Percentiles rank a stretch among this genome's conserved stretches.
Evolutionary conservation across 805 yeast genomes (phyloP).

Genomic region (Scheffersomyces stipitis): DNA sequence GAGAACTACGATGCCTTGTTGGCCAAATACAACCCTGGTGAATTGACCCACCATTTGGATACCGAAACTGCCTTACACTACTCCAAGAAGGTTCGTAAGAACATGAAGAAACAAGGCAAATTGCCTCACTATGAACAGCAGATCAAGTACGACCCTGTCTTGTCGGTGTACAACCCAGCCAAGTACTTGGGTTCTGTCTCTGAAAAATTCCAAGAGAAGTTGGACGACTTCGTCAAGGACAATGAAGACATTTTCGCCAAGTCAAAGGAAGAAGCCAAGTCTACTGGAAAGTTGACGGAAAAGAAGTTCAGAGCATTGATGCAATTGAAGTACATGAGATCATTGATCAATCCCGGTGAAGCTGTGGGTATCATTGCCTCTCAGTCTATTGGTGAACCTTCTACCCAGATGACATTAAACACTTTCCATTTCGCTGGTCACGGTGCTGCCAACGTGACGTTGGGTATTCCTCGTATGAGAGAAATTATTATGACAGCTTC

Average conservation of each 20-base stretch:
- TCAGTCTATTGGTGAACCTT: conserved; percentile 97
- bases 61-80: conserved; percentile 79
- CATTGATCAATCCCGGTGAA: conserved; percentile 94
- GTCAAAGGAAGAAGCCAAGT: conserved; percentile 48
- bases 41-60: conserved; percentile 69
- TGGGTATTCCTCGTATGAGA: conserved; percentile 99
- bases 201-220: conserved; percentile 78
- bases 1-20: conserved; percentile 87
- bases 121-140: conserved; percentile 64
- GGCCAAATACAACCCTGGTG: conserved; percentile 82
- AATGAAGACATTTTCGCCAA: conserved; percentile 58
- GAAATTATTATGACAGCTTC: conserved; percentile 99
- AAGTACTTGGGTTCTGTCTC: conserved; percentile 91
- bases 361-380: conserved; percentile 98
- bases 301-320: conserved; percentile 93
- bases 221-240: conserved; percentile 65
- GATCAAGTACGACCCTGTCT: conserved; percentile 80
- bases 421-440: conserved; percentile 99
- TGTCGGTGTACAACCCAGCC: conserved; percentile 83
- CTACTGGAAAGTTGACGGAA: conserved; percentile 53
- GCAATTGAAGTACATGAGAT: conserved; percentile 98
- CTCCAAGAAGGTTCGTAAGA: conserved; percentile 78
- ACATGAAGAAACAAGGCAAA: conserved; percentile 59
- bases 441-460: conserved; percentile 99
- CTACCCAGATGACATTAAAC: conserved; percentile 95